These are phyloP conservation scores for Trichosporon ovoides DNA, from an alignment of 1,284 basidiomycete genomes.

Conservation along the genomic window DNA sequence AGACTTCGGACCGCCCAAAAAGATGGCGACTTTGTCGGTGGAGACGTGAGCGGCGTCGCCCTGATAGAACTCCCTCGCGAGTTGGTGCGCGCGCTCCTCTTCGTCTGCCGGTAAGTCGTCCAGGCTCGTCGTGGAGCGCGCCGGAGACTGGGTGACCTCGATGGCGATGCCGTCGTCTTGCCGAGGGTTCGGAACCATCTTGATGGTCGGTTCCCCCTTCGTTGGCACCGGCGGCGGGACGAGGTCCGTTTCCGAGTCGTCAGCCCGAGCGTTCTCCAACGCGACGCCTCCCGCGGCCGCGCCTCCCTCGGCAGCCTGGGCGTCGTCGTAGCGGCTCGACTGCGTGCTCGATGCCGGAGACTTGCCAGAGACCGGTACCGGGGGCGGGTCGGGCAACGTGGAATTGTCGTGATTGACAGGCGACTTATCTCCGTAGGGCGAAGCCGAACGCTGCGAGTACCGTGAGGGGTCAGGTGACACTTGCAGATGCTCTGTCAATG, in stretches of 20 bases:
- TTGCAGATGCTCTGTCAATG: conserved; percentile 17
- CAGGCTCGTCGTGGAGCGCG: conserved; percentile 13
- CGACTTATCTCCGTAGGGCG: conserved; percentile 6
- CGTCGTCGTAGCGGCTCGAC: conserved; percentile 5
- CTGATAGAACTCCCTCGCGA: conserved; percentile 76
- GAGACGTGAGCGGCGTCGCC: conserved; percentile 78
- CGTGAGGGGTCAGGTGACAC: conserved; percentile 12
- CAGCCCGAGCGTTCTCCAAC: not conserved
- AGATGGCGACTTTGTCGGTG: conserved; percentile 90
- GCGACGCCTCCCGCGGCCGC: not conserved
- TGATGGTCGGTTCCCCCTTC: not conserved
- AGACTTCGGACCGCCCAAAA: conserved; percentile 76
- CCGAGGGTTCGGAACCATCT: not conserved
- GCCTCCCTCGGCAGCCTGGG: not conserved
- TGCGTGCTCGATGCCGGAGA: conserved; percentile 1
- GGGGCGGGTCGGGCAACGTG: not conserved
- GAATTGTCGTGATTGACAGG: conserved; percentile 1
- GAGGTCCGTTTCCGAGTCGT: conserved; percentile 1
- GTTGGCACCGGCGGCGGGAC: not conserved
- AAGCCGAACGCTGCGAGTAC: not conserved
- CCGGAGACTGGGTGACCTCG: conserved; percentile 16
- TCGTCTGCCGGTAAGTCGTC: conserved; percentile 25
- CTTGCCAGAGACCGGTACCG: conserved; percentile 1
- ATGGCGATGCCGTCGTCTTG: conserved; percentile 11
- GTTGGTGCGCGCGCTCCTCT: conserved; percentile 63